Percentiles rank a stretch among this genome's conserved stretches.
Conservation (phyloP, 768 basidiomycete genomes). For the Stropharia rugosoannulata region DNA sequence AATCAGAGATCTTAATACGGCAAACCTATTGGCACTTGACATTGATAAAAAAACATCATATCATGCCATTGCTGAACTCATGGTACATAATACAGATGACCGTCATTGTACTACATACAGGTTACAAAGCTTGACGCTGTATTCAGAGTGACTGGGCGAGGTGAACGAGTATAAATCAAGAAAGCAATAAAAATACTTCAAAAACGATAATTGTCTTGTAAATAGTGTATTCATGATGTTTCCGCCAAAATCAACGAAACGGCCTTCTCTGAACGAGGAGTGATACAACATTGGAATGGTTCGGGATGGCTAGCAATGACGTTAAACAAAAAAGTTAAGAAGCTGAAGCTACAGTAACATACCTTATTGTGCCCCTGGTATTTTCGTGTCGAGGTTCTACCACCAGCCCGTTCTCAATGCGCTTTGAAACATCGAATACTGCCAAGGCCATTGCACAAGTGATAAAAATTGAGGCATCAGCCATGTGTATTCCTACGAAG, state of each 20-base stretch:
- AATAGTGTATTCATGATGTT: slow-evolving; percentile 20
- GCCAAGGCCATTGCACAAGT: slow-evolving; percentile 51
- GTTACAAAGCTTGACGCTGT: too few relatives aligned
- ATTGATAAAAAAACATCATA: too few relatives aligned
- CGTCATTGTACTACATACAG: too few relatives aligned
- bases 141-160: too few relatives aligned
- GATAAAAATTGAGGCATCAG: slow-evolving; percentile 53
- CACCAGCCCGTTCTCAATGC: slow-evolving; percentile 40
- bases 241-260: slow-evolving; percentile 52
- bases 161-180: slow-evolving; percentile 22
- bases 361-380: slow-evolving; percentile 68
- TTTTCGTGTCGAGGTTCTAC: slow-evolving; percentile 55
- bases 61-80: too few relatives aligned
- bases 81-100: too few relatives aligned
- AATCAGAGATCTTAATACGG: too few relatives aligned
- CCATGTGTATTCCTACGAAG: slow-evolving; percentile 46
- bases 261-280: slow-evolving; percentile 59
- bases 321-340: not conserved
- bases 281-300: slow-evolving; percentile 59
- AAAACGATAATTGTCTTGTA: slow-evolving; percentile 4
- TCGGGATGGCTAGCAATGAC: slow-evolving; percentile 51
- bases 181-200: slow-evolving; percentile 34
- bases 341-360: not conserved
- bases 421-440: slow-evolving; percentile 50
- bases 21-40: too few relatives aligned